phyloP scores from a whole-genome alignment of 768 basidiomycete genomes.

The Psilocybe cubensis region DNA sequence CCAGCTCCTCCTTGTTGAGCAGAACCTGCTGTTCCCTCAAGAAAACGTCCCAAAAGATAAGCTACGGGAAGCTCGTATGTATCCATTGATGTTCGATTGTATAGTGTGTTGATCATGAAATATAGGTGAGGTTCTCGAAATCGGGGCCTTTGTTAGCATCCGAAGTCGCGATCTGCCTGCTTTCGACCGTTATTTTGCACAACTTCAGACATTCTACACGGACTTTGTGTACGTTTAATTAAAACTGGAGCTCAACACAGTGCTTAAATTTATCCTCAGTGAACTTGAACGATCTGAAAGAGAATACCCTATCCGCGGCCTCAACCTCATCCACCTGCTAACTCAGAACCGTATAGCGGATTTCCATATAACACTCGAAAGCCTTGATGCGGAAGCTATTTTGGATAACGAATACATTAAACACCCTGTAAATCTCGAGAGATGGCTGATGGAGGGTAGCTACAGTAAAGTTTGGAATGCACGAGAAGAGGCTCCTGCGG shows the following conservation, averaged over 20 bases:
- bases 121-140: slow-evolving; percentile 91
- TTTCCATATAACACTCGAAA: slow-evolving; percentile 96
- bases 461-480: slow-evolving; percentile 99
- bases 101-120: not conserved
- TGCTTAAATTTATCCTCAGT: slow-evolving; percentile 35
- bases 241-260: not conserved
- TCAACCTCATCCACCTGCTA: slow-evolving; percentile 93
- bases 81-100: not conserved
- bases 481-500: slow-evolving; percentile 87
- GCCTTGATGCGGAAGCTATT: slow-evolving; percentile 74
- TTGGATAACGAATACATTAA: slow-evolving; percentile 72
- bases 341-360: slow-evolving; percentile 96
- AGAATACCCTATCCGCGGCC: slow-evolving; percentile 87
- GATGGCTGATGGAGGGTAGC: slow-evolving; percentile 98
- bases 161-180: slow-evolving; percentile 86
- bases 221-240: slow-evolving; percentile 63
- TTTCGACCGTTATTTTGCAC: slow-evolving; percentile 94
- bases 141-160: slow-evolving; percentile 94
- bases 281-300: slow-evolving; percentile 83
- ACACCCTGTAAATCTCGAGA: slow-evolving; percentile 90
- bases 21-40: slow-evolving; percentile 77
- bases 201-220: slow-evolving; percentile 88
- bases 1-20: slow-evolving; percentile 78
- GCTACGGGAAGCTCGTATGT: slow-evolving; percentile 75
- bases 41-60: slow-evolving; percentile 46